Conservation (phyloP, 108 stramenopile genomes). For the Skeletonema grethae region DNA sequence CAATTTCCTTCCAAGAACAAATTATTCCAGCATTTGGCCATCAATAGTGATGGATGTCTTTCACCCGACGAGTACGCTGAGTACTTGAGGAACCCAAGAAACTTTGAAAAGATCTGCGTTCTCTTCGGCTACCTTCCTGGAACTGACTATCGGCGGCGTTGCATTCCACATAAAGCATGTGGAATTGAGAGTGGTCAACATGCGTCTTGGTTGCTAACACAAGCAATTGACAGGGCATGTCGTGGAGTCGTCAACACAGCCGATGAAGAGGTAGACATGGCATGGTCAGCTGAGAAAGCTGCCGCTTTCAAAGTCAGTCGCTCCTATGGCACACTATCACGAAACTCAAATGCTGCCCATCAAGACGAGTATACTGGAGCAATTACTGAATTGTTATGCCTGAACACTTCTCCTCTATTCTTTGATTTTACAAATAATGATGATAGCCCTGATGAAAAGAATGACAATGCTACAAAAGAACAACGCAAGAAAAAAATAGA, state of each 20-base stretch:
- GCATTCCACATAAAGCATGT: neutral
- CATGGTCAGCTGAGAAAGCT: slow-evolving; percentile 15
- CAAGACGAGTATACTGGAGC: slow-evolving; percentile 78
- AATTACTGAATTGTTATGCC: slow-evolving; percentile 71
- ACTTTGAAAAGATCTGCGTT: slow-evolving; percentile 64
- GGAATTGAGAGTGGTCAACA: slow-evolving; percentile 54
- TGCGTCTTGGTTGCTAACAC: slow-evolving; percentile 60
- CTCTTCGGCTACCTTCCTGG: slow-evolving; percentile 75
- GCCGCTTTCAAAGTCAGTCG: slow-evolving; percentile 59
- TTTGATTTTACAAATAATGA: slow-evolving; percentile 13
- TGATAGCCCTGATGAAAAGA: slow-evolving; percentile 14
- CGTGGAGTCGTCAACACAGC: slow-evolving; percentile 15
- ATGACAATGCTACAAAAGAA: slow-evolving; percentile 14
- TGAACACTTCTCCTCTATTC: slow-evolving; percentile 45
- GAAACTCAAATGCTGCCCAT: slow-evolving; percentile 46
- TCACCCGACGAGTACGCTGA: slow-evolving; percentile 53
- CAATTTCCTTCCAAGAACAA: slow-evolving; percentile 66
- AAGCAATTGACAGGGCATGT: slow-evolving; percentile 53
- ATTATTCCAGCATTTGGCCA: slow-evolving; percentile 69
- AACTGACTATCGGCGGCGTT: slow-evolving; percentile 25
- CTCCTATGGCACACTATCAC: slow-evolving; percentile 62
- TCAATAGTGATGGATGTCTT: slow-evolving; percentile 66
- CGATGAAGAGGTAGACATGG: slow-evolving; percentile 11
- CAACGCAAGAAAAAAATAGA: slow-evolving; percentile 11
- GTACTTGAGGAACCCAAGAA: slow-evolving; percentile 48